Evolutionary conservation across 257 asterid species (phyloP).

Genomic region (Solanum chmielewskii): DNA sequence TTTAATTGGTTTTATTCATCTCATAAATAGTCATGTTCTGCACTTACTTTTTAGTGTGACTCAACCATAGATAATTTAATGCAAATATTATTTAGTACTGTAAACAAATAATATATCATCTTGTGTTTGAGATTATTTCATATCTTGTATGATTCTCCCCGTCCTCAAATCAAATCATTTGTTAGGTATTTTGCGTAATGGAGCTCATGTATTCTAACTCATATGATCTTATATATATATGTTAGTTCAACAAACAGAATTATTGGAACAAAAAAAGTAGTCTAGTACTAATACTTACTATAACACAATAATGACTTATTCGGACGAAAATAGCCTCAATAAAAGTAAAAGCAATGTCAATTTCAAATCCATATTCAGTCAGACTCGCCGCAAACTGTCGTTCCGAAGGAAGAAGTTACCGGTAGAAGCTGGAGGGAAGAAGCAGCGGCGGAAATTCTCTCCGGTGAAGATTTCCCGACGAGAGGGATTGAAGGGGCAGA

Average conservation of each 20-base stretch:
- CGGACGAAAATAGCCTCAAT: background rate
- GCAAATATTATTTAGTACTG: background rate
- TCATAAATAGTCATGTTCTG: background rate
- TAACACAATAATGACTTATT: constrained; percentile 13
- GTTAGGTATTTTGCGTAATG: background rate
- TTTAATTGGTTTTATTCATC: background rate
- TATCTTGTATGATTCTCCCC: background rate
- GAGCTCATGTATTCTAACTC: background rate
- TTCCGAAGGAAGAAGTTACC: constrained; percentile 28
- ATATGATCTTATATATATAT: background rate
- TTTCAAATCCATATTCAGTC: background rate
- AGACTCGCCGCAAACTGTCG: constrained; percentile 16
- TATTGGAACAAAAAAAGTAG: background rate
- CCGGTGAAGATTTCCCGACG: constrained; percentile 28
- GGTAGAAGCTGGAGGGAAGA: constrained; percentile 24
- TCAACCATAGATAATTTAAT: no score
- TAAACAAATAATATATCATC: background rate
- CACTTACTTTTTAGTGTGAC: background rate
- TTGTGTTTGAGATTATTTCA: background rate
- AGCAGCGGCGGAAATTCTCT: constrained; percentile 27
- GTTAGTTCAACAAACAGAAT: background rate
- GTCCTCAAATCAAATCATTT: background rate
- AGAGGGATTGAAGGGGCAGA: constrained; percentile 29
- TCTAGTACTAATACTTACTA: background rate
- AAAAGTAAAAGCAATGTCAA: background rate